Evolutionary conservation across 805 yeast genomes (phyloP).

Genomic region (Millerozyma miso): DNA sequence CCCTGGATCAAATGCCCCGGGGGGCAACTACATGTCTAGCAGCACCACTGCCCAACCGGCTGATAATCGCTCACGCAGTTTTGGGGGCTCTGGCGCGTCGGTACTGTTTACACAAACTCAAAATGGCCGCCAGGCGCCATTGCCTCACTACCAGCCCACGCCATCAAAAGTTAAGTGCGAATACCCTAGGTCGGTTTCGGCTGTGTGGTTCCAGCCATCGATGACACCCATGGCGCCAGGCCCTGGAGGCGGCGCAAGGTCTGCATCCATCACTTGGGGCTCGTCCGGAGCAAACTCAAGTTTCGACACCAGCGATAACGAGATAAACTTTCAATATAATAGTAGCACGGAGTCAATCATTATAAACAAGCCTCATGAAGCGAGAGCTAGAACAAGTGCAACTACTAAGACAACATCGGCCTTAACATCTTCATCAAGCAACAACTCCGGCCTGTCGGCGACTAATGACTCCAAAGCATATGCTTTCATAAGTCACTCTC

Average conservation of each 20-base stretch:
- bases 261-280: neutral
- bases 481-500: conserved; percentile 93
- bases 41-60: conserved; percentile 1
- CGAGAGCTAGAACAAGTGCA: neutral
- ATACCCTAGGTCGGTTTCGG: neutral
- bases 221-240: neutral
- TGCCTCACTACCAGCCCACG: neutral
- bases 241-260: neutral
- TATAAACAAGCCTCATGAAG: neutral
- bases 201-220: neutral
- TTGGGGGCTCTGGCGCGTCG: neutral
- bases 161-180: neutral
- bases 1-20: neutral
- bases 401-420: neutral
- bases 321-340: neutral
- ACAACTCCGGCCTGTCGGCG: neutral
- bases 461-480: conserved; percentile 32
- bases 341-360: neutral
- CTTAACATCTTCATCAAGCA: neutral
- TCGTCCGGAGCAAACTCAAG: conserved; percentile 1
- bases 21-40: conserved; percentile 1
- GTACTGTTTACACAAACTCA: neutral
- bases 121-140: neutral
- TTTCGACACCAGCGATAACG: conserved; percentile 6
- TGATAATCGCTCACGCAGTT: neutral